phyloP scores from a whole-genome alignment of 1,139 yeast species.

The Candida dubliniensis region DNA sequence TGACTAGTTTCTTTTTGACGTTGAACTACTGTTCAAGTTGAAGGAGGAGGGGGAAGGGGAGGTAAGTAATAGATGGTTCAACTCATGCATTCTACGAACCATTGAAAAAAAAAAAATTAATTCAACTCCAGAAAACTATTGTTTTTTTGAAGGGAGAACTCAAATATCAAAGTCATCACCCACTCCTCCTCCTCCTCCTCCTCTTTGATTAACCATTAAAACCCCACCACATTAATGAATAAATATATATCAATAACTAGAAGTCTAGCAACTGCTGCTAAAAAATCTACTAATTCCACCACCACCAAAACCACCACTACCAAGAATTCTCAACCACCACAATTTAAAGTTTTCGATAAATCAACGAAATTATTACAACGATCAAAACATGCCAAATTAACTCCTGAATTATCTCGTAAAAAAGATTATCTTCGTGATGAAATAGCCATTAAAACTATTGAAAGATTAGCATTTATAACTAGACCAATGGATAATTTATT shows the following conservation, averaged over 20 bases:
- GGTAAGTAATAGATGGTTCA: no score
- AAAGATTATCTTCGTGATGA: slow-evolving; percentile 80
- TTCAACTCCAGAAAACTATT: no score
- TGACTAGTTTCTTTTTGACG: no score
- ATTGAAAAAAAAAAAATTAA: no score
- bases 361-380: slow-evolving; percentile 60
- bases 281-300: slow-evolving; percentile 13
- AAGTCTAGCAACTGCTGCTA: slow-evolving; percentile 25
- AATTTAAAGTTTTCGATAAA: slow-evolving; percentile 67
- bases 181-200: no score
- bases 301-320: neutral
- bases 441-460: slow-evolving; percentile 70
- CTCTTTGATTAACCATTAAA: neutral
- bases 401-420: slow-evolving; percentile 48
- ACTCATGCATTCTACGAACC: no score
- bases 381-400: slow-evolving; percentile 46
- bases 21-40: no score
- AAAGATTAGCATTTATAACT: slow-evolving; percentile 71
- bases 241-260: slow-evolving; percentile 9
- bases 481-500: slow-evolving; percentile 59
- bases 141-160: no score
- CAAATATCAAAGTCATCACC: no score
- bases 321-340: slow-evolving; percentile 24
- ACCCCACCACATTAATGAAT: neutral
- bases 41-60: no score